Percentiles rank a stretch among this genome's conserved stretches.
phyloP scores from a whole-genome alignment of 805 yeast genomes.

The Metschnikowia drakensbergensis region DNA sequence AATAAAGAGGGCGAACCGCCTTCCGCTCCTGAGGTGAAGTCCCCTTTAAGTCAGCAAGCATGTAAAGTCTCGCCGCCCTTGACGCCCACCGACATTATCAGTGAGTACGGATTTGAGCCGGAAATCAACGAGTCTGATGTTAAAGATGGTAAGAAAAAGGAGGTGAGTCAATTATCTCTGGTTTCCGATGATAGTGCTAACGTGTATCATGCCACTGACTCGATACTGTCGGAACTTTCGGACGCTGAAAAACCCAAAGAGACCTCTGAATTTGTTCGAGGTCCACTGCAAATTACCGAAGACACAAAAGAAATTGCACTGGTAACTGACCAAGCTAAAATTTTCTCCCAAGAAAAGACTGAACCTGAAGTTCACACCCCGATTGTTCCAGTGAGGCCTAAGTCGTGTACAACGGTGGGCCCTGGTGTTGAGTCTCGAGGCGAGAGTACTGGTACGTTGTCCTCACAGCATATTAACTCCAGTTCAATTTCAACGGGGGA shows the following conservation, averaged over 20 bases:
- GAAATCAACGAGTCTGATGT: background rate
- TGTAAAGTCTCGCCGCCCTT: background rate
- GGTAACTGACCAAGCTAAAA: background rate
- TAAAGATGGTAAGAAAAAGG: background rate
- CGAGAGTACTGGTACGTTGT: background rate
- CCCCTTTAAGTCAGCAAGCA: background rate
- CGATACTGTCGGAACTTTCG: too few relatives aligned
- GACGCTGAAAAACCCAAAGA: background rate
- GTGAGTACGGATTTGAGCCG: background rate
- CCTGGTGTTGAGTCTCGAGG: background rate
- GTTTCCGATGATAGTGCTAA: background rate
- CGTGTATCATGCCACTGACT: background rate
- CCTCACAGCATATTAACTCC: background rate
- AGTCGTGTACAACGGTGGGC: background rate
- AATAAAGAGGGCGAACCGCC: background rate
- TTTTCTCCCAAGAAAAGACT: background rate
- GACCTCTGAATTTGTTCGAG: background rate
- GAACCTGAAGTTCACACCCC: background rate
- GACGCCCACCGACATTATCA: constrained; percentile 1
- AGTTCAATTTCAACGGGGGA: background rate
- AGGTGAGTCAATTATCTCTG: background rate
- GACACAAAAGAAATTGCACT: background rate
- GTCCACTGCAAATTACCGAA: background rate
- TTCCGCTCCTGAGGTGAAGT: background rate
- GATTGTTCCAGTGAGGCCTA: background rate